Conservation (phyloP, 139 green algal genomes). For the Chlorella sp. region DNA sequence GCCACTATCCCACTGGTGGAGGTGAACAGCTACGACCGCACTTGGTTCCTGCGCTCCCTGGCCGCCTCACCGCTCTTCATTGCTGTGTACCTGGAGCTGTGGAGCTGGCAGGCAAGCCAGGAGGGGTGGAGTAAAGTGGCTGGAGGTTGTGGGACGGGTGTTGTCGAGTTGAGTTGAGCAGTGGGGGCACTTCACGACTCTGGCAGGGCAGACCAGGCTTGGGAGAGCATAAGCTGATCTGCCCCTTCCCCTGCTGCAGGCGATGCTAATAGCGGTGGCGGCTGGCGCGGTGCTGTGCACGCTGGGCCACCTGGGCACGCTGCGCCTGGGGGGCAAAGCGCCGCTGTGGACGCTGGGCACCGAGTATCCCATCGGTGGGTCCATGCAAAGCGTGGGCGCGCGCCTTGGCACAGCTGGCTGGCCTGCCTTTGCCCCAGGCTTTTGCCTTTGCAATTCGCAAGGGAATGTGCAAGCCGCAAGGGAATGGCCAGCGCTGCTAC, state of each 20-base stretch:
- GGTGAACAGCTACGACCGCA: slow-evolving; percentile 61
- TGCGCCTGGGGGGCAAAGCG: not conserved
- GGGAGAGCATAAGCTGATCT: not conserved
- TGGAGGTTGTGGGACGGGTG: too few relatives aligned
- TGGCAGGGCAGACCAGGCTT: not conserved
- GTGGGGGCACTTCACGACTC: too few relatives aligned
- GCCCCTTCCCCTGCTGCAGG: not conserved
- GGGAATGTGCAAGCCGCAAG: too few relatives aligned
- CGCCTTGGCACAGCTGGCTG: too few relatives aligned
- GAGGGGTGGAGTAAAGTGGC: too few relatives aligned
- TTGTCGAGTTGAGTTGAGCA: too few relatives aligned
- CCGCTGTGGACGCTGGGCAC: slow-evolving; percentile 42
- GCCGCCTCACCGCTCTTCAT: slow-evolving; percentile 55
- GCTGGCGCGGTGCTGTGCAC: not conserved
- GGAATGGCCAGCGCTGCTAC: too few relatives aligned
- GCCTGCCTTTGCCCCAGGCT: too few relatives aligned
- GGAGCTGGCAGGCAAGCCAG: not conserved
- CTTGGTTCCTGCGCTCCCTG: slow-evolving; percentile 71
- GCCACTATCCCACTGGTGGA: slow-evolving; percentile 61
- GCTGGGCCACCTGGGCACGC: not conserved
- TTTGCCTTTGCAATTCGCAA: too few relatives aligned
- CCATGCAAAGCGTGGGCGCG: too few relatives aligned
- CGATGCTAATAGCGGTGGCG: not conserved
- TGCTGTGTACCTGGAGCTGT: slow-evolving; percentile 38
- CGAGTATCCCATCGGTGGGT: slow-evolving; percentile 43